Evolutionary conservation across 768 basidiomycete genomes (phyloP), one percentile per base, ranked within the genome.

Genomic region (Grammothele lineata): DNA sequence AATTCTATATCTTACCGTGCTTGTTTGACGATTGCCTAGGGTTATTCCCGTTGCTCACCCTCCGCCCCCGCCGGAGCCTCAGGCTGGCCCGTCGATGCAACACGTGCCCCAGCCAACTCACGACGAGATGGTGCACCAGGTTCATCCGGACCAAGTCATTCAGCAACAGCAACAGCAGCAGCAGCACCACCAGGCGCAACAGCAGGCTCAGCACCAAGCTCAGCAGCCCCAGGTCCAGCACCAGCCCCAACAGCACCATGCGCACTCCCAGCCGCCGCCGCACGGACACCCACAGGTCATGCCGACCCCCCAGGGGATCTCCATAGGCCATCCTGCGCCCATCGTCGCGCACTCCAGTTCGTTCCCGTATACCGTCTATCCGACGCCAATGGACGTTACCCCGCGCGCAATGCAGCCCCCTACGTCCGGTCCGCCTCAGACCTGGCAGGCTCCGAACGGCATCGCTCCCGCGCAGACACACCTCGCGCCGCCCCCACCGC

Each of bases 391-490:
- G 51, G 46, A 53, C 58, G 22, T 69, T 59, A 53, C 55, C 62
- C n/a, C 59, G 25, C 64, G 70, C 18, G 60, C 73, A 25, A 68
- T 79, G 54, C 76, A 73, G 34, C 66, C 71, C 8, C 64, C 74
- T 12, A 63, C 75, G 12, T 64, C 75, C 23, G 73, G 71, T 3
- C 73, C 78, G 7, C 75, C 81, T 5, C 83, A 80, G 49, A 70
- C 80, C 15, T 86, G 86, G 84, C 83, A 84, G 57, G 71, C 74
- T 6, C 65, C 81, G 4, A 73, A 70, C 35, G 74, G 72, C 19
- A 81, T 87, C 33, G 75, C 80, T 0, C 83, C 85, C 6, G 76
- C 82, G 43, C 84, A 85, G 54, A 77, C 82, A 0, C 85, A 77
- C 54, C 62, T 80, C 4, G 53, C 49, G 15, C 55, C 55, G 34